Percentiles rank a stretch among this genome's conserved stretches.
Evolutionary conservation across 2,329 filamentous ascomycete species (phyloP).

Genomic region (Triangularia setosa): DNA sequence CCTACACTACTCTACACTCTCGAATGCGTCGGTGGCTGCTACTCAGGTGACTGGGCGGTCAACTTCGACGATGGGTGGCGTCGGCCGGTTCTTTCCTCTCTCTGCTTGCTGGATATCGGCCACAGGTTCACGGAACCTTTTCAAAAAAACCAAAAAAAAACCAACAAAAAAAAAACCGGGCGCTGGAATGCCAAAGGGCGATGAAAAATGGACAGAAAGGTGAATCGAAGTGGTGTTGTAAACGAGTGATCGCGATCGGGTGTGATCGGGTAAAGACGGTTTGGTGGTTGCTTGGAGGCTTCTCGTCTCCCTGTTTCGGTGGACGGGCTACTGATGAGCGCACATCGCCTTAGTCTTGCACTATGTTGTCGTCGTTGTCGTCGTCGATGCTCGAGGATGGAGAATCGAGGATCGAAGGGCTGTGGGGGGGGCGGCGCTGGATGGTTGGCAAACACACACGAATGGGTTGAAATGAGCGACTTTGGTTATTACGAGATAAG

Average conservation of each 20-base stretch:
- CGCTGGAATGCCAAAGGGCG: conserved; percentile 1
- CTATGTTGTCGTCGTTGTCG: conserved; percentile 16
- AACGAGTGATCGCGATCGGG: conserved; percentile 19
- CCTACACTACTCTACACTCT: neutral
- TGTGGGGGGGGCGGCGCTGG: too few species aligned
- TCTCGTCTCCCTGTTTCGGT: conserved; percentile 19
- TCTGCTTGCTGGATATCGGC: conserved; percentile 7
- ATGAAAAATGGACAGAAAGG: conserved; percentile 15
- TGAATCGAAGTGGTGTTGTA: conserved; percentile 13
- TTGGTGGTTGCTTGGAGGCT: neutral
- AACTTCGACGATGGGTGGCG: conserved; percentile 3
- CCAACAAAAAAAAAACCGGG: too few species aligned
- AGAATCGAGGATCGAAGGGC: conserved; percentile 4
- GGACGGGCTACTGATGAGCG: conserved; percentile 21
- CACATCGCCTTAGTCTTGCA: conserved; percentile 23
- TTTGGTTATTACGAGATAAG: conserved; percentile 14
- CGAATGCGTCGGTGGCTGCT: neutral
- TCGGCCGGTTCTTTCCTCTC: neutral
- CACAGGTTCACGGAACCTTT: conserved; percentile 20
- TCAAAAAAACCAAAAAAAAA: too few species aligned
- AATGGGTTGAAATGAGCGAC: conserved; percentile 25
- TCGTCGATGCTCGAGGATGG: conserved; percentile 6
- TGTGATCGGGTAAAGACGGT: neutral
- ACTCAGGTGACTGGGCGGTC: conserved; percentile 3
- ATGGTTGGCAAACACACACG: conserved; percentile 18